Evolutionary conservation across 225 moss, liverwort and hornwort species (phyloP), one percentile per base, ranked within the genome.

Genomic region (Polytrichum commune): DNA sequence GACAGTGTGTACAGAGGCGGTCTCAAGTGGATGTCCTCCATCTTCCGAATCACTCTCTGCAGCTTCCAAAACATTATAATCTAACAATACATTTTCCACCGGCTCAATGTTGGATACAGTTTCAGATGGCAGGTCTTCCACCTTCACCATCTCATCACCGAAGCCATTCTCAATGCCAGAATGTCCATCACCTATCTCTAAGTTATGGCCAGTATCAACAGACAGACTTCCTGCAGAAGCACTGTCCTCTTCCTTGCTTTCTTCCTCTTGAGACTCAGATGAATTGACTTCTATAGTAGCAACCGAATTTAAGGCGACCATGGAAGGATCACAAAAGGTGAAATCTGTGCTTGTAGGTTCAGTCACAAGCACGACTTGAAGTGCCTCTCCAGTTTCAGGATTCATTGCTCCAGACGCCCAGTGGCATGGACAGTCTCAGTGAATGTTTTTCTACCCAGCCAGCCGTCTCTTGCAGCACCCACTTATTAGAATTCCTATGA

Each of bases 321-420:
- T 25, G n/a, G 60, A 60, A 25, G 60, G 25, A 60, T 60, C 22
- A 60, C 22, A 25, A 60, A 23, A 22, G 22, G 22, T 60, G 10
- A 60, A 25, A 60, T 60, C 20, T 23, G 60, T 0, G 25, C 28
- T 26, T 13, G 46, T 57, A 35, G 55, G 33, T 55, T 81, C 70
- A 64, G 55, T 64, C 38, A 19, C 75, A 69, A 29, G 65, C 55
- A 54, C 28, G 27, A 60, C 26, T 38, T 67, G 65, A 57, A 68
- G 64, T 68, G 67, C 67, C 60, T 71, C 67, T 74, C 74, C 58
- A 79, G 20, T 77, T 71, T 71, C 74, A 55, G 67, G 74, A 67
- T 70, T 71, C 83, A 80, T 80, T 76, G 78, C 76, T 78, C 27
- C 76, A 60, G 70, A 61, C 19, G 53, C 62, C 54, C 74, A 68